A percentile compares a stretch with the other conserved stretches of the same genome.
Conservation (phyloP, 805 yeast genomes). For the Kodamaea nitidulidarum region DNA sequence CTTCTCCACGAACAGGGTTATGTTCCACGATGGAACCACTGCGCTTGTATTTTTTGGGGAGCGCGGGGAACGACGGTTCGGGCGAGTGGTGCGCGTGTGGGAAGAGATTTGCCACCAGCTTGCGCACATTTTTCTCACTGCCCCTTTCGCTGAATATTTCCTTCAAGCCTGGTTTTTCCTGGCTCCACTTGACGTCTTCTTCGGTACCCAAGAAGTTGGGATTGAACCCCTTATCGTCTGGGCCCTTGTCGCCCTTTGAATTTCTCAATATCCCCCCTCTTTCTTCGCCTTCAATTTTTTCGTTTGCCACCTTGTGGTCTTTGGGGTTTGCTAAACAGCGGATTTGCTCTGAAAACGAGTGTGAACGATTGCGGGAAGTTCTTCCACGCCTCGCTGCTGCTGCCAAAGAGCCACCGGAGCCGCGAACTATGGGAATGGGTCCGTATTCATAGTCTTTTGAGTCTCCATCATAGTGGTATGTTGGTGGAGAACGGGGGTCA, state of each 20-base stretch:
- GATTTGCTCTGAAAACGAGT: constrained; percentile 22
- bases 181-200: too few relatives aligned
- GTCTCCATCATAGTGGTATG: neutral
- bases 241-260: too few relatives aligned
- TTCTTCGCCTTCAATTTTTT: too few relatives aligned
- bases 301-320: too few relatives aligned
- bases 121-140: too few relatives aligned
- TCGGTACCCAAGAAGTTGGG: too few relatives aligned
- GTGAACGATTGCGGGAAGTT: constrained; percentile 15
- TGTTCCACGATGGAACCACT: constrained; percentile 10
- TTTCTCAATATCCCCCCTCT: neutral
- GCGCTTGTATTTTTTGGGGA: constrained; percentile 7
- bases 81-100: too few relatives aligned
- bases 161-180: too few relatives aligned
- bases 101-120: too few relatives aligned
- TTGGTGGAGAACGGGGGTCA: constrained; percentile 1
- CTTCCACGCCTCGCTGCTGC: constrained; percentile 18
- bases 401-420: constrained; percentile 15
- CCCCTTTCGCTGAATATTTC: too few relatives aligned
- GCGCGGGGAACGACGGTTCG: neutral
- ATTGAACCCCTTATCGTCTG: too few relatives aligned
- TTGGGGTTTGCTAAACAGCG: constrained; percentile 24
- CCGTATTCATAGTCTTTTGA: constrained; percentile 8
- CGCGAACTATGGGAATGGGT: constrained; percentile 14
- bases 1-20: constrained; percentile 8